Conservation (phyloP, 495 filamentous ascomycete genomes). For the Penicillium lividum region DNA sequence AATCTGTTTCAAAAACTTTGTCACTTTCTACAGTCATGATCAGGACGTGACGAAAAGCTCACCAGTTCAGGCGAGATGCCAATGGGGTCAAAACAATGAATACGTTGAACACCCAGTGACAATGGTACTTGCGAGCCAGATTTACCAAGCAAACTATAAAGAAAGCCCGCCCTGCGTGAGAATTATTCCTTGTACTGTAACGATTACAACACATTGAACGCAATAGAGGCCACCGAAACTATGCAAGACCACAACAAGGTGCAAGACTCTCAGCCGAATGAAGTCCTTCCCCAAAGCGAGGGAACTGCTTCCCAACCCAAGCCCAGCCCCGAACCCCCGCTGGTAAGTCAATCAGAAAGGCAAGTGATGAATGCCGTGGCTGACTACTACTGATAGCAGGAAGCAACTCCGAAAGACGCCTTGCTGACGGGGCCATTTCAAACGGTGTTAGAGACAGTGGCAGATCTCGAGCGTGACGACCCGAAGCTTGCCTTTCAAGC, state of each 20-base stretch:
- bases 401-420: background rate
- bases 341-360: background rate
- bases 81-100: background rate
- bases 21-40: background rate
- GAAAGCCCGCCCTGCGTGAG: background rate
- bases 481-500: constrained; percentile 13
- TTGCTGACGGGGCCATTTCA: constrained; percentile 5
- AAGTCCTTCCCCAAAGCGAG: background rate
- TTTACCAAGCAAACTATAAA: background rate
- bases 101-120: background rate
- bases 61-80: background rate
- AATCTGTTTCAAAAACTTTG: background rate
- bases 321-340: background rate
- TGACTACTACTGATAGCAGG: background rate
- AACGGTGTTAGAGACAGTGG: constrained; percentile 4
- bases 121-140: background rate
- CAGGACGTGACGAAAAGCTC: background rate
- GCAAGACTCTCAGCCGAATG: background rate
- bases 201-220: background rate
- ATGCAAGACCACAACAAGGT: background rate
- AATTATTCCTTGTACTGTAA: background rate
- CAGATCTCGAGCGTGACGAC: constrained; percentile 12
- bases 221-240: background rate
- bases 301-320: background rate
- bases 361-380: background rate